phyloP scores from a whole-genome alignment of 2,329 filamentous ascomycete genomes.

The Cladophialophora bantiana region DNA sequence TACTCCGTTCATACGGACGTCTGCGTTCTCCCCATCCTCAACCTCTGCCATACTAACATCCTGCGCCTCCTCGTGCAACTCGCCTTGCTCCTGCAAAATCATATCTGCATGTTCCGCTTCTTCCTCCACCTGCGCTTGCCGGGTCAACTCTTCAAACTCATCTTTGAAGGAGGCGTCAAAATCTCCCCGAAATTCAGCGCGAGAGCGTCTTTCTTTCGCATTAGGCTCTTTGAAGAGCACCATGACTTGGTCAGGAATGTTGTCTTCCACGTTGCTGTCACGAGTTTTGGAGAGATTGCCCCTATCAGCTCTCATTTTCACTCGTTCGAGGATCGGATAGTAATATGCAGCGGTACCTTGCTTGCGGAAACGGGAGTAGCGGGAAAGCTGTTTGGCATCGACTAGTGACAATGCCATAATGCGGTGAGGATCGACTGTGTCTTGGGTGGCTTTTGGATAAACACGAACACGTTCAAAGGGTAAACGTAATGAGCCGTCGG shows the following conservation, averaged over 20 bases:
- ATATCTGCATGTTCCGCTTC: conserved; percentile 32
- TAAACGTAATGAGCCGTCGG: conserved; percentile 49
- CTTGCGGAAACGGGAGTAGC: conserved; percentile 44
- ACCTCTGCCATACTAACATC: conserved; percentile 37
- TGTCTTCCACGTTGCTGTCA: conserved; percentile 50
- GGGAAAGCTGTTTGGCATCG: conserved; percentile 51
- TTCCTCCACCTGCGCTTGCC: conserved; percentile 36
- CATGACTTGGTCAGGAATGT: conserved; percentile 59
- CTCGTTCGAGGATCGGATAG: conserved; percentile 59
- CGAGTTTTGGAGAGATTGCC: conserved; percentile 46
- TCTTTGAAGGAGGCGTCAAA: conserved; percentile 55
- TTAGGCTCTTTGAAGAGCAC: conserved; percentile 59
- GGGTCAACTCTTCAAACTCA: conserved; percentile 33
- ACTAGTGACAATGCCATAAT: conserved; percentile 67
- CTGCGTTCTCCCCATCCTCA: conserved; percentile 35
- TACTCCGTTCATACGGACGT: conserved; percentile 23
- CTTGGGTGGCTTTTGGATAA: conserved; percentile 66
- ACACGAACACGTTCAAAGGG: conserved; percentile 60
- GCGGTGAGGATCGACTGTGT: conserved; percentile 60
- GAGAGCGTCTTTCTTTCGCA: conserved; percentile 34
- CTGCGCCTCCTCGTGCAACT: conserved; percentile 31
- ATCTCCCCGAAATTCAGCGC: conserved; percentile 53
- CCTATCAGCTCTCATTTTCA: conserved; percentile 59
- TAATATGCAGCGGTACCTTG: conserved; percentile 62
- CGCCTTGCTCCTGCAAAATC: conserved; percentile 40